A percentile compares a stretch with the other conserved stretches of the same genome.
These are phyloP conservation scores for Gentiana macrophylla DNA, from an alignment of 257 asterid species.

Conservation along the genomic window DNA sequence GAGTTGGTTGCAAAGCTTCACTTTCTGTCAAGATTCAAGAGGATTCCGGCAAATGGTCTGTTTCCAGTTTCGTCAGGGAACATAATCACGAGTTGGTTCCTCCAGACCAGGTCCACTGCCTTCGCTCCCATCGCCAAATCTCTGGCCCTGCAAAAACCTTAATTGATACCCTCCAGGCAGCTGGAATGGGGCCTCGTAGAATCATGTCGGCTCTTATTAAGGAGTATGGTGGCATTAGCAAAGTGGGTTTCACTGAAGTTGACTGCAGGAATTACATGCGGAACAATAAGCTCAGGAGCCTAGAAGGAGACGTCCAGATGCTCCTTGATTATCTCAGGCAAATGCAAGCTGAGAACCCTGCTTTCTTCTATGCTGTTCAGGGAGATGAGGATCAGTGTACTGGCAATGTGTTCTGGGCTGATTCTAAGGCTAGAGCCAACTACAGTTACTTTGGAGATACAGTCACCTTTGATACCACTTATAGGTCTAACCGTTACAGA, in stretches of 20 bases:
- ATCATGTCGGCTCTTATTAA: constrained; percentile 92
- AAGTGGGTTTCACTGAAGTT: constrained; percentile 95
- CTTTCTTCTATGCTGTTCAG: constrained; percentile 73
- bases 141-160: constrained; percentile 94
- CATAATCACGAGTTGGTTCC: constrained; percentile 94
- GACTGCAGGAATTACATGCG: constrained; percentile 95
- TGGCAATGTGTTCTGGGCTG: constrained; percentile 94
- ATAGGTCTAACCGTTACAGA: constrained; percentile 87
- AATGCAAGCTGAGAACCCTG: constrained; percentile 58
- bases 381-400: constrained; percentile 66
- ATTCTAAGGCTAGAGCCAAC: constrained; percentile 59
- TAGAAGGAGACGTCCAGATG: constrained; percentile 93
- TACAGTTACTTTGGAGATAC: constrained; percentile 87
- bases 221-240: constrained; percentile 95
- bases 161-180: constrained; percentile 96
- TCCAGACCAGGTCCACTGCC: constrained; percentile 89
- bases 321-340: constrained; percentile 84
- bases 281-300: constrained; percentile 69
- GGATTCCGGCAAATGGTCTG: constrained; percentile 84
- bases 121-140: constrained; percentile 89
- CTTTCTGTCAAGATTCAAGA: constrained; percentile 74
- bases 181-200: constrained; percentile 98
- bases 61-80: constrained; percentile 68
- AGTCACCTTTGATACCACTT: constrained; percentile 88
- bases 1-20: constrained; percentile 95